Conservation (phyloP, 2,329 filamentous ascomycete genomes). For the Colletotrichum destructivum region DNA sequence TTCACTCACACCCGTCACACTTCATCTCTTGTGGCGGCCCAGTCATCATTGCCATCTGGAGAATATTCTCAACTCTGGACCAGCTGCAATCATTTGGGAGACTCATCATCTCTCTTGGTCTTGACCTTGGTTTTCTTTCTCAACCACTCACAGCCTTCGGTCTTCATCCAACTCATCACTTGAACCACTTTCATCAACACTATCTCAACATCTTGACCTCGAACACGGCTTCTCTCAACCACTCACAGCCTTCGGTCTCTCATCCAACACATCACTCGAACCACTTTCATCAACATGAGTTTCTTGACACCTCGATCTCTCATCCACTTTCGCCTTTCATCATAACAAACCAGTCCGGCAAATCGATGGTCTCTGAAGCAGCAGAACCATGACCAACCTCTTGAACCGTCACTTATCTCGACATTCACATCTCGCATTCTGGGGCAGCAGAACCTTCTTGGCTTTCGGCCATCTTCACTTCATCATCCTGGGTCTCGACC, state of each 20-base stretch:
- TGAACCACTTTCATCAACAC: neutral
- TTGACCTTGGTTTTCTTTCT: too few species aligned
- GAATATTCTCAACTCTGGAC: neutral
- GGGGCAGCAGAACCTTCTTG: too few species aligned
- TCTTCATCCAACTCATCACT: too few species aligned
- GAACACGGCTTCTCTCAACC: neutral
- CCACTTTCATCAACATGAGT: neutral
- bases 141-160: too few species aligned
- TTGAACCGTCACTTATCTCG: too few species aligned
- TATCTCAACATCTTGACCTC: neutral
- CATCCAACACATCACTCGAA: neutral
- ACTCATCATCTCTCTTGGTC: neutral
- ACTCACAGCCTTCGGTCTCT: neutral
- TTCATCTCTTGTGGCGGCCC: neutral
- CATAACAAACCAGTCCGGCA: too few species aligned
- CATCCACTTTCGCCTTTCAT: too few species aligned
- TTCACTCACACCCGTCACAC: neutral
- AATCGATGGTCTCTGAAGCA: too few species aligned
- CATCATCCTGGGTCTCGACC: neutral
- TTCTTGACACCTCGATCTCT: neutral
- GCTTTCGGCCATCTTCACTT: neutral
- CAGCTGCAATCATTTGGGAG: neutral
- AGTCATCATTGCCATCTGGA: too few species aligned
- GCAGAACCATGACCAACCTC: too few species aligned
- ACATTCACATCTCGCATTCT: too few species aligned